phyloP scores from a whole-genome alignment of 2,329 filamentous ascomycete genomes.

The Cercospora berteroae region DNA sequence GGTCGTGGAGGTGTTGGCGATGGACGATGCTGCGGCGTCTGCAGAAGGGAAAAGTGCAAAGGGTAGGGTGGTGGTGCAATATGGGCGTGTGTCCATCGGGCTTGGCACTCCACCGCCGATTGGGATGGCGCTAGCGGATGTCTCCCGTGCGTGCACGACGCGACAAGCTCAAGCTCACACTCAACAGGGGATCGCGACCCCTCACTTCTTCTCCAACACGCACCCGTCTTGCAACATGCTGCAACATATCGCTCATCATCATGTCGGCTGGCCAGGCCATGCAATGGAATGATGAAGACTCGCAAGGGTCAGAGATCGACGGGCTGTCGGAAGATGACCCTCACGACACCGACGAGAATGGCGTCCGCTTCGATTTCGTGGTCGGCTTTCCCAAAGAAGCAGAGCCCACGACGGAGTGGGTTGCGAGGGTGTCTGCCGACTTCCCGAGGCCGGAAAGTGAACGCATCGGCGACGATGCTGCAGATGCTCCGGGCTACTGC shows the following conservation, averaged over 20 bases:
- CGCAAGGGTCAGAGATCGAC: neutral
- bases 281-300: neutral
- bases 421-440: neutral
- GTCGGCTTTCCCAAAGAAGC: neutral
- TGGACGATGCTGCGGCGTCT: constrained; percentile 11
- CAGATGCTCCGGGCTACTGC: neutral
- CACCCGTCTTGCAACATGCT: neutral
- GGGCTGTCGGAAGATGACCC: neutral
- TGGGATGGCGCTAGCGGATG: neutral
- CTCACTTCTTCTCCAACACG: neutral
- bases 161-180: neutral
- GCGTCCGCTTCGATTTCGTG: neutral
- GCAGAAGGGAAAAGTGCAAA: neutral
- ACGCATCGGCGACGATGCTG: no score
- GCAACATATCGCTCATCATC: neutral
- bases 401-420: neutral
- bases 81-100: neutral
- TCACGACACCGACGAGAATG: neutral
- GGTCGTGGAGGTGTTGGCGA: constrained; percentile 2
- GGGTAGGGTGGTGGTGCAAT: neutral
- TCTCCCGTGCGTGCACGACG: neutral
- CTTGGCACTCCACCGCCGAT: neutral
- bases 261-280: neutral
- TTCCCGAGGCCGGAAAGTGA: neutral
- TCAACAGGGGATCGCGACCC: neutral